These are phyloP conservation scores for Cladophialophora carrionii DNA, from an alignment of 2,329 filamentous ascomycete species.

Conservation along the genomic window DNA sequence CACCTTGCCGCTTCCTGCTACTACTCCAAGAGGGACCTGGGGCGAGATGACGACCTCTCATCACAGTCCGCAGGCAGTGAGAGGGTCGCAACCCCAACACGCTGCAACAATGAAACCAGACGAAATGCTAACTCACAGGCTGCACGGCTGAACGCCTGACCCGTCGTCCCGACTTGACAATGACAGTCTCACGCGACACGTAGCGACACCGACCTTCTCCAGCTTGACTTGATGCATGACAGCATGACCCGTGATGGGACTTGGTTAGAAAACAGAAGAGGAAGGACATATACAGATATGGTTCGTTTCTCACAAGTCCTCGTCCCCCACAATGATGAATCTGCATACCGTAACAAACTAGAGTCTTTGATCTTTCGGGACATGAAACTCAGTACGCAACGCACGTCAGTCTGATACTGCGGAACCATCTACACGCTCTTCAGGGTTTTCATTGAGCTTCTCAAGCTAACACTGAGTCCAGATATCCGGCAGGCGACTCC, in stretches of 20 bases:
- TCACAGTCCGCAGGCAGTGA: neutral
- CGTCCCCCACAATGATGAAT: slow-evolving; percentile 31
- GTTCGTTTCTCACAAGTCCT: slow-evolving; percentile 4
- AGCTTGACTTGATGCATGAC: neutral
- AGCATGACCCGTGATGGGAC: neutral
- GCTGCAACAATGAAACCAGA: neutral
- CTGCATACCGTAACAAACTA: slow-evolving; percentile 64
- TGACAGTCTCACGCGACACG: neutral
- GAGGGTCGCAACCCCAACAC: neutral
- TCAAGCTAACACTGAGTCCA: slow-evolving; percentile 17
- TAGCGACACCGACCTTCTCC: neutral
- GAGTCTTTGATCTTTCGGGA: slow-evolving; percentile 89
- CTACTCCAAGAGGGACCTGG: neutral
- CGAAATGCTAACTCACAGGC: neutral
- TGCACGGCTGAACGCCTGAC: neutral
- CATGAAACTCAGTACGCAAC: slow-evolving; percentile 78
- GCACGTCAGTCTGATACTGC: slow-evolving; percentile 89
- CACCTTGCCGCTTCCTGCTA: neutral
- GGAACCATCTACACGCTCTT: neutral
- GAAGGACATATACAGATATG: neutral
- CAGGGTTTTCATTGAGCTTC: neutral
- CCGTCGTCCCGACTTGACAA: neutral
- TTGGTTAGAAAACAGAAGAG: neutral
- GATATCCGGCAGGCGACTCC: neutral
- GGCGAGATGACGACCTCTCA: neutral